Evolutionary conservation across 1,284 basidiomycete species (phyloP).

Genomic region (Xerocomus amazonicus): DNA sequence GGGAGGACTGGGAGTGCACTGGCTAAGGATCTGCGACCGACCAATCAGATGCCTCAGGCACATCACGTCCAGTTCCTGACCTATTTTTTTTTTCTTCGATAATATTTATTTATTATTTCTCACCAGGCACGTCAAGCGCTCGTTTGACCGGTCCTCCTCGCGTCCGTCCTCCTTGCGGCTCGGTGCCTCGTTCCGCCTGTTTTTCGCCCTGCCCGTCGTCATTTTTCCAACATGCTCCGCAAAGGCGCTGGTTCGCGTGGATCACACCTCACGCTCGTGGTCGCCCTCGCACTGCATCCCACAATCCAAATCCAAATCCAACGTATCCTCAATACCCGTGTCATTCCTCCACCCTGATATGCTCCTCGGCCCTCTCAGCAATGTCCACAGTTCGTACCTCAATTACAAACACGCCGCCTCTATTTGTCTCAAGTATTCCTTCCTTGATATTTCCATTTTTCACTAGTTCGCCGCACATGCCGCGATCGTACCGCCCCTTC

Average conservation of each 20-base stretch:
- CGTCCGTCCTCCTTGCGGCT: constrained; percentile 8
- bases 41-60: constrained; percentile 36
- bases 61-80: constrained; percentile 33
- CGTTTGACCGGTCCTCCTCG: not conserved
- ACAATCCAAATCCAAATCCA: not conserved
- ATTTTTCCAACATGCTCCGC: constrained; percentile 2
- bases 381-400: constrained; percentile 9
- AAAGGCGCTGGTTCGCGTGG: constrained; percentile 13
- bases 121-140: not conserved
- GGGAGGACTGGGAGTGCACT: constrained; percentile 29
- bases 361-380: not conserved
- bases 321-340: not conserved
- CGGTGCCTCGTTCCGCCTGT: constrained; percentile 1
- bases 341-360: too few relatives aligned
- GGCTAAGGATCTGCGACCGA: constrained; percentile 33
- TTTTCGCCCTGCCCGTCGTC: not conserved
- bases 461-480: constrained; percentile 16
- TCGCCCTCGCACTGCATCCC: too few relatives aligned
- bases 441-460: constrained; percentile 10
- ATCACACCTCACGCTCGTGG: constrained; percentile 11
- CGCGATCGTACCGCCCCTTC: constrained; percentile 16
- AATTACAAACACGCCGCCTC: constrained; percentile 1
- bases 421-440: not conserved
- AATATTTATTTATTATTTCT: not conserved
- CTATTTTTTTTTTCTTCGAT: constrained; percentile 14